Base-by-base conservation (phyloP, 169 alveolate species). In the Miamiensis avidus region DNA sequence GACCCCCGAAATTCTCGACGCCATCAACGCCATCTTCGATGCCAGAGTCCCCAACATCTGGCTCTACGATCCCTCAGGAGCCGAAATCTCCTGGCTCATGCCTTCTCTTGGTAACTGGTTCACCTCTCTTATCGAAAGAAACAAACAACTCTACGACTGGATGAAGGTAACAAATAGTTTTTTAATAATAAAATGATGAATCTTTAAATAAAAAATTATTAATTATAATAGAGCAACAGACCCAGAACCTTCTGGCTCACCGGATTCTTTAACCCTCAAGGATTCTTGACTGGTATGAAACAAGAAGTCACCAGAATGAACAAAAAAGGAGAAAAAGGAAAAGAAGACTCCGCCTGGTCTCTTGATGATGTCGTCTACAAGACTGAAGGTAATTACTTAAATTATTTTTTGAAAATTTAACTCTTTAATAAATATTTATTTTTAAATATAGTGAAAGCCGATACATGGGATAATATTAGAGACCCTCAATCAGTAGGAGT, bases 1-100 rank as follows among this genome's bases (percentile, higher is more conserved):
- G 99, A 97, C 99, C 0, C 98, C 98, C 72, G 99, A 97, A 81
- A 94, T 98, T 84, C 98, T 97, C 74, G 95, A 91, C 78, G 95
- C 97, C 72, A 95, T 97, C 83, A 96, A 96, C 84, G 84, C 96
- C 32, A 91, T 97, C 29, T 97, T 90, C 83, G 97, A 97, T 83
- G 94, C 96, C 87, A 90, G 97, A 78, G 98, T 97, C 76, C 99
- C 99, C 33, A 88, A 89, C 81, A 96, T 96, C 65, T 98, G 99
- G 99, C 92, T 96, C 88, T 96, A 96, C 91, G 99, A 98, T 91
- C 99, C 99, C 73, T 96, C 98, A 78, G 99, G 99, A 27, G 98
- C 99, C 0, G 99, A 98, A 93, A 98, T 98, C 76, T 95, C 99
- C 16, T 98, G 99, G 99, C 93, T 98, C 75, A 94, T 97, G 64